Evolutionary conservation across 1,284 basidiomycete genomes (phyloP).

Genomic region (Tetrapyrgos nigripes): DNA sequence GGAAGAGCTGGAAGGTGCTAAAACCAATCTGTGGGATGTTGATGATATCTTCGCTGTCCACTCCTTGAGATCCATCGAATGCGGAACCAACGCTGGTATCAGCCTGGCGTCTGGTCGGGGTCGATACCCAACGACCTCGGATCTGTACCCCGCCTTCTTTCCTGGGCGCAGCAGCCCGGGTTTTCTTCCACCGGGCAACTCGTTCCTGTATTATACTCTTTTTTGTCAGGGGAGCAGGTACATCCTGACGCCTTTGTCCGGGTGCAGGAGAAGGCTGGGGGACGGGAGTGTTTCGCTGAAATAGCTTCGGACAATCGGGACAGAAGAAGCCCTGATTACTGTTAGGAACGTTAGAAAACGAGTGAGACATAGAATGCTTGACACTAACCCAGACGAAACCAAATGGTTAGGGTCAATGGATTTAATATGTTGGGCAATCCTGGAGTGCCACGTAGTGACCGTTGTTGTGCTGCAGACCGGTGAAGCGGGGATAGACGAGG

Average conservation of each 20-base stretch:
- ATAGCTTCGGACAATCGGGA: constrained; percentile 60
- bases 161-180: constrained; percentile 35
- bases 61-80: constrained; percentile 65
- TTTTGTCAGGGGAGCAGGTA: constrained; percentile 46
- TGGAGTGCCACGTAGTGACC: constrained; percentile 62
- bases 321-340: constrained; percentile 69
- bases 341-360: constrained; percentile 5
- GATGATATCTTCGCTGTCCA: constrained; percentile 72
- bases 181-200: constrained; percentile 49
- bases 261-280: constrained; percentile 48
- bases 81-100: constrained; percentile 48
- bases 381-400: constrained; percentile 61
- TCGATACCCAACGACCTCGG: constrained; percentile 65
- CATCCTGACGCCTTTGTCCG: constrained; percentile 40
- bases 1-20: constrained; percentile 67
- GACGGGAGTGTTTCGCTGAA: constrained; percentile 41
- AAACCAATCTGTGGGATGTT: constrained; percentile 63
- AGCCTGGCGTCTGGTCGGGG: constrained; percentile 54
- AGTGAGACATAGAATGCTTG: constrained; percentile 18
- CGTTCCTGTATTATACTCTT: constrained; percentile 52
- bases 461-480: constrained; percentile 52
- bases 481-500: constrained; percentile 54
- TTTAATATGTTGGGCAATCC: constrained; percentile 50
- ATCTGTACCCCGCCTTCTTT: constrained; percentile 47
- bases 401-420: constrained; percentile 68